Evolutionary conservation across 2,329 filamentous ascomycete species (phyloP).

Genomic region (Amauroascus verrucosus): DNA sequence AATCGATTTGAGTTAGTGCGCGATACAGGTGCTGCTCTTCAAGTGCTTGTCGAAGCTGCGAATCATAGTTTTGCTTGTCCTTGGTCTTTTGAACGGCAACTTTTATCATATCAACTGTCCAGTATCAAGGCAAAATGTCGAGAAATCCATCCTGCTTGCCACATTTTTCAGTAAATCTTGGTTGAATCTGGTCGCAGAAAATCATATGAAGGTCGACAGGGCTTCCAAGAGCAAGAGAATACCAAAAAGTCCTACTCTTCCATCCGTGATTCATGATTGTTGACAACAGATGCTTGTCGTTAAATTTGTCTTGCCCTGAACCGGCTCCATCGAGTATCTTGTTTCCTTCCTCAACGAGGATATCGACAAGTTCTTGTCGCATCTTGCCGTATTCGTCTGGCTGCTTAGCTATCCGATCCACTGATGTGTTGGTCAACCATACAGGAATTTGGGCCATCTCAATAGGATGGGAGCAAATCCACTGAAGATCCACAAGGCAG

Average conservation of each 20-base stretch:
- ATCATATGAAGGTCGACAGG: constrained; percentile 20
- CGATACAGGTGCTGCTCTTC: not conserved
- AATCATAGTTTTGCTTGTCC: constrained; percentile 6
- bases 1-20: not conserved
- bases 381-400: constrained; percentile 15
- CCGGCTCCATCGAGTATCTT: too few relatives aligned
- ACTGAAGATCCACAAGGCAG: constrained; percentile 28
- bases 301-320: not conserved
- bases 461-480: constrained; percentile 24
- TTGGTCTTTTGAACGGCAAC: not conserved
- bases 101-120: not conserved
- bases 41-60: not conserved
- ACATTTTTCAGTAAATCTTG: too few relatives aligned
- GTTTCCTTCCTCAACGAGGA: constrained; percentile 16
- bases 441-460: constrained; percentile 16
- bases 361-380: constrained; percentile 17
- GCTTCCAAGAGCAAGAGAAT: constrained; percentile 19
- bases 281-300: constrained; percentile 1
- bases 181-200: constrained; percentile 14
- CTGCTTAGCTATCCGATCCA: constrained; percentile 13
- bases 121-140: constrained; percentile 1
- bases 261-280: constrained; percentile 15
- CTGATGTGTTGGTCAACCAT: constrained; percentile 24
- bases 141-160: not conserved
- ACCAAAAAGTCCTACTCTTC: constrained; percentile 22